Conservation (phyloP, 768 basidiomycete genomes). For the Mycena filopes region DNA sequence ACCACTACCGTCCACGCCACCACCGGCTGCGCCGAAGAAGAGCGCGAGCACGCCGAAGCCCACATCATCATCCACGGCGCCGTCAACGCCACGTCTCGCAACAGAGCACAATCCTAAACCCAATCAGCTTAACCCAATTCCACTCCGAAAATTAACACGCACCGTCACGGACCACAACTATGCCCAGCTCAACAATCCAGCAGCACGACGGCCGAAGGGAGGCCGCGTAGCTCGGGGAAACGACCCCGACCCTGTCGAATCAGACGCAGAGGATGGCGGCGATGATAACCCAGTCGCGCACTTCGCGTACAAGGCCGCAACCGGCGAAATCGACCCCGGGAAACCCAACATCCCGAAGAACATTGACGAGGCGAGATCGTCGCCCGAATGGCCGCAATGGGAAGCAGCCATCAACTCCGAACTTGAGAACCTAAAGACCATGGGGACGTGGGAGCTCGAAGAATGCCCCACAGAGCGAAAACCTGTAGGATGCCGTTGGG, state of each 20-base stretch:
- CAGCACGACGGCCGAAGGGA: not conserved
- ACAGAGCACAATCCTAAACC: not conserved
- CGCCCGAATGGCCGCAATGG: too few species aligned
- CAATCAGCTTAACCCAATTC: slow-evolving; percentile 5
- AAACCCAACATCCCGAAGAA: too few species aligned
- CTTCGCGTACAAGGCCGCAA: too few species aligned
- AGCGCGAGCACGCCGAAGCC: not conserved
- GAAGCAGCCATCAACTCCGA: too few species aligned
- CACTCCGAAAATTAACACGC: slow-evolving; percentile 4
- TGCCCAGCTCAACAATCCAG: slow-evolving; percentile 1
- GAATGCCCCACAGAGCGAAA: too few species aligned
- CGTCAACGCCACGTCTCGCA: not conserved
- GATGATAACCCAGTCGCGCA: too few species aligned
- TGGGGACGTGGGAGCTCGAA: not conserved
- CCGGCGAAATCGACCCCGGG: too few species aligned
- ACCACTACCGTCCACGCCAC: not conserved
- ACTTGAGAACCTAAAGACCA: not conserved
- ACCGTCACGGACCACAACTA: not conserved
- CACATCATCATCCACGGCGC: not conserved
- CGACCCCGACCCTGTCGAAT: not conserved
- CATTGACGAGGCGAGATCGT: too few species aligned
- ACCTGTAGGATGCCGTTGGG: too few species aligned
- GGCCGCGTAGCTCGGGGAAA: not conserved
- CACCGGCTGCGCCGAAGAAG: not conserved
- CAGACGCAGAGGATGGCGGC: not conserved